phyloP scores from a whole-genome alignment of 1,284 basidiomycete genomes.

The Heterobasidion occidentale region DNA sequence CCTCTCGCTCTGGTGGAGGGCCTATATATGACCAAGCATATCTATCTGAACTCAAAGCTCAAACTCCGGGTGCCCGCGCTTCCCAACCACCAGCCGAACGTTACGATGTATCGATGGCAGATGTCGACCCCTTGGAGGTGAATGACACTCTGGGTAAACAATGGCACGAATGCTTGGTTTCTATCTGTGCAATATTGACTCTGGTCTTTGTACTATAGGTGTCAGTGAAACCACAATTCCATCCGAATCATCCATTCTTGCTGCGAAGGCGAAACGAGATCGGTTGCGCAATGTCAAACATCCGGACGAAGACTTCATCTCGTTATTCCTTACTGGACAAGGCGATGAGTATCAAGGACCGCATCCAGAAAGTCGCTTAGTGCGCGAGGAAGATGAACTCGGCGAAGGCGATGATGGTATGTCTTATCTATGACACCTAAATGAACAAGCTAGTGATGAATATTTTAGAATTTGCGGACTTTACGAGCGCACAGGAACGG shows the following conservation, averaged over 20 bases:
- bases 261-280: constrained; percentile 76
- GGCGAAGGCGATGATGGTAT: constrained; percentile 90
- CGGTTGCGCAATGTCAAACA: constrained; percentile 29
- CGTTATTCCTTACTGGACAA: constrained; percentile 61
- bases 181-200: constrained; percentile 2
- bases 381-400: constrained; percentile 88
- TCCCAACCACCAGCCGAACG: constrained; percentile 22
- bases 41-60: constrained; percentile 78
- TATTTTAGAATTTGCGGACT: constrained; percentile 74
- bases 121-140: constrained; percentile 24
- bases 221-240: constrained; percentile 50
- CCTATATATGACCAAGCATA: constrained; percentile 74
- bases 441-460: constrained; percentile 4
- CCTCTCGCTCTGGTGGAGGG: constrained; percentile 32
- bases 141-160: constrained; percentile 5
- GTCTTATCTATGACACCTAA: constrained; percentile 16
- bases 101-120: constrained; percentile 44
- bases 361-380: constrained; percentile 83
- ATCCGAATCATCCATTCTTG: constrained; percentile 66
- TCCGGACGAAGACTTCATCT: constrained; percentile 72
- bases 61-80: constrained; percentile 58
- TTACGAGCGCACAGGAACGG: constrained; percentile 81
- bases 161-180: neutral
- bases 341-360: constrained; percentile 55
- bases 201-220: constrained; percentile 7